These are phyloP conservation scores for Penicillium parvum DNA, from an alignment of 495 filamentous ascomycete species.

Conservation along the genomic window DNA sequence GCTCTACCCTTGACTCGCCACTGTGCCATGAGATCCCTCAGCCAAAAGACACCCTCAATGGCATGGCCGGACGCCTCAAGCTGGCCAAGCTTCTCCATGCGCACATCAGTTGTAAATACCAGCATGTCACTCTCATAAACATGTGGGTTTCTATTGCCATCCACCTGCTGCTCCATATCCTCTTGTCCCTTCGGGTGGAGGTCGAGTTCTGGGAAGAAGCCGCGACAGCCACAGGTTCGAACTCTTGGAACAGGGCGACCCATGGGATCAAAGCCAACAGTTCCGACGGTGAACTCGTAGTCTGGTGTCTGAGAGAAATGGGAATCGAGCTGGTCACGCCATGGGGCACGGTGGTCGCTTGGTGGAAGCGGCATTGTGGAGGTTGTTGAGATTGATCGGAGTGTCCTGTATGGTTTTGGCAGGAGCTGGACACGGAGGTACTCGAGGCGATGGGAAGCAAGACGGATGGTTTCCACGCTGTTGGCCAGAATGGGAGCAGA, in stretches of 20 bases:
- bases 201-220: conserved; percentile 66
- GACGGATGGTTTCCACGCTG: no score
- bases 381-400: background rate
- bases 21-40: conserved; percentile 63
- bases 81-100: conserved; percentile 78
- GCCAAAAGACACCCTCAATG: conserved; percentile 84
- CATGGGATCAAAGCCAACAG: conserved; percentile 47
- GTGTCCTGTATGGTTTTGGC: no score
- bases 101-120: conserved; percentile 79
- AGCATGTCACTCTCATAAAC: conserved; percentile 70
- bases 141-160: conserved; percentile 52
- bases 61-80: conserved; percentile 52
- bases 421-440: no score
- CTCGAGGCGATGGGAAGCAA: no score
- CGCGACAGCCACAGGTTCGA: conserved; percentile 70
- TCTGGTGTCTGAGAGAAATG: conserved; percentile 58
- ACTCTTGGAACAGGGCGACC: conserved; percentile 50
- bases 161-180: conserved; percentile 56
- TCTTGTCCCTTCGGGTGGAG: conserved; percentile 51
- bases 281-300: conserved; percentile 69
- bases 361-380: conserved; percentile 7
- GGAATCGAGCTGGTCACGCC: conserved; percentile 62
- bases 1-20: conserved; percentile 79
- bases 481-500: no score
- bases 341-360: conserved; percentile 46